phyloP scores from a whole-genome alignment of 2,329 filamentous ascomycete species.

The Ophiostoma sp. region DNA sequence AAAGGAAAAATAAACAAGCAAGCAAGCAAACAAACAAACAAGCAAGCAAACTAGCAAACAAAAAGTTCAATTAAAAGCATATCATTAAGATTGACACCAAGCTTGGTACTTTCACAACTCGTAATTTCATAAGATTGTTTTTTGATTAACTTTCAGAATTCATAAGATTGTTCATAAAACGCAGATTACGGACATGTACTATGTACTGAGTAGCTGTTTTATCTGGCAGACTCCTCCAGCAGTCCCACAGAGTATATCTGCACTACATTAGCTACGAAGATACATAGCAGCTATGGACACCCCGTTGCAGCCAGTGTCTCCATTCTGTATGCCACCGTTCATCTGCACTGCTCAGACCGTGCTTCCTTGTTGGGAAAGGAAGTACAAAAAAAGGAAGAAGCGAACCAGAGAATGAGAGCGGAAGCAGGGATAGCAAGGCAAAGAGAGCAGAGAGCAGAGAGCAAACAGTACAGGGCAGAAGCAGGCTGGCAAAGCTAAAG shows the following conservation, averaged over 20 bases:
- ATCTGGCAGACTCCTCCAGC: too few relatives aligned
- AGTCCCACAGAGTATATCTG: background rate
- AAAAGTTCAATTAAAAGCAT: background rate
- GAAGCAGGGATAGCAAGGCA: background rate
- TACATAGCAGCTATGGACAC: background rate
- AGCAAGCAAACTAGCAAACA: background rate
- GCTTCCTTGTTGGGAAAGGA: background rate
- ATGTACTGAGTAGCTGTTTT: background rate
- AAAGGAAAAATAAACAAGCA: background rate
- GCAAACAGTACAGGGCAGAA: background rate
- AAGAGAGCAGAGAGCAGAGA: background rate
- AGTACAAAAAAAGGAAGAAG: constrained; percentile 3
- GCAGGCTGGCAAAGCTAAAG: background rate
- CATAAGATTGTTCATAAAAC: constrained; percentile 1
- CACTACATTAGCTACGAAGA: too few relatives aligned
- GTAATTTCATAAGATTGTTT: constrained; percentile 7
- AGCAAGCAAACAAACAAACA: background rate
- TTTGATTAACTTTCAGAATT: background rate
- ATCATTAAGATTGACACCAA: background rate
- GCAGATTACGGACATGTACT: background rate
- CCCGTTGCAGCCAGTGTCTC: background rate
- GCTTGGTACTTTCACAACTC: background rate
- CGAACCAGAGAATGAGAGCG: background rate
- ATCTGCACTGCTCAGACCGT: background rate
- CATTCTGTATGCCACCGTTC: background rate